These are phyloP conservation scores for Alternaria postmessia DNA, from an alignment of 2,329 filamentous ascomycete genomes.

Conservation along the genomic window DNA sequence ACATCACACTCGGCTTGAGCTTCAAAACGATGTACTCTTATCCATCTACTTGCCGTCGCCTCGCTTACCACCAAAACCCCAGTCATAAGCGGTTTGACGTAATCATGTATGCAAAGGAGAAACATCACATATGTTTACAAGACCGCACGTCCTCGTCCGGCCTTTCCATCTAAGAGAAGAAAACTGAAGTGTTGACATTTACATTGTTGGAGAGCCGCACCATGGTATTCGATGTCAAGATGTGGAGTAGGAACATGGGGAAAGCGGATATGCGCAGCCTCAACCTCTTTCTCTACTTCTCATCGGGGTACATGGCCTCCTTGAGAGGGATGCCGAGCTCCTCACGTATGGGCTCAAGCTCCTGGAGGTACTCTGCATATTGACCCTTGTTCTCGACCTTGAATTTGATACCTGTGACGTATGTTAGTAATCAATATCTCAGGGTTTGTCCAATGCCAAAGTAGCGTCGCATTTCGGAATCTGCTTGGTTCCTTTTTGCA, in stretches of 20 bases:
- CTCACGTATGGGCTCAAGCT: slow-evolving; percentile 91
- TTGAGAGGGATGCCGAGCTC: slow-evolving; percentile 91
- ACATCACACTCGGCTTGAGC: neutral
- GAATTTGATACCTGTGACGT: slow-evolving; percentile 83
- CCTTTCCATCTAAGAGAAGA: slow-evolving; percentile 28
- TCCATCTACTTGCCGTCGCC: neutral
- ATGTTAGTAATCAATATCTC: slow-evolving; percentile 34
- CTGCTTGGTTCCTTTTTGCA: neutral
- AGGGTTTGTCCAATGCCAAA: slow-evolving; percentile 12
- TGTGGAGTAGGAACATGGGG: slow-evolving; percentile 12
- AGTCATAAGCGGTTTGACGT: neutral
- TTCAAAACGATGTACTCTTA: neutral
- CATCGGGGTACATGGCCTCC: slow-evolving; percentile 85
- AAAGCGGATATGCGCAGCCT: slow-evolving; percentile 19
- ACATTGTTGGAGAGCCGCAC: slow-evolving; percentile 25
- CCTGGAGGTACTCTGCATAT: slow-evolving; percentile 94
- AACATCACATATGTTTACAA: slow-evolving; percentile 42
- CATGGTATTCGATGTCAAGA: slow-evolving; percentile 23
- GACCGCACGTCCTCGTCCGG: slow-evolving; percentile 23
- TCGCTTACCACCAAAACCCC: neutral
- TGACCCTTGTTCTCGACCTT: slow-evolving; percentile 99
- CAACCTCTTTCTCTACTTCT: slow-evolving; percentile 36
- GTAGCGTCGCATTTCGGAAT: neutral
- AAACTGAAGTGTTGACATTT: slow-evolving; percentile 35
- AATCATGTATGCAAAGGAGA: slow-evolving; percentile 24